A percentile compares a stretch with the other conserved stretches of the same genome.
Evolutionary conservation across 2,329 filamentous ascomycete genomes (phyloP).

Genomic region (Aspergillus awamori): DNA sequence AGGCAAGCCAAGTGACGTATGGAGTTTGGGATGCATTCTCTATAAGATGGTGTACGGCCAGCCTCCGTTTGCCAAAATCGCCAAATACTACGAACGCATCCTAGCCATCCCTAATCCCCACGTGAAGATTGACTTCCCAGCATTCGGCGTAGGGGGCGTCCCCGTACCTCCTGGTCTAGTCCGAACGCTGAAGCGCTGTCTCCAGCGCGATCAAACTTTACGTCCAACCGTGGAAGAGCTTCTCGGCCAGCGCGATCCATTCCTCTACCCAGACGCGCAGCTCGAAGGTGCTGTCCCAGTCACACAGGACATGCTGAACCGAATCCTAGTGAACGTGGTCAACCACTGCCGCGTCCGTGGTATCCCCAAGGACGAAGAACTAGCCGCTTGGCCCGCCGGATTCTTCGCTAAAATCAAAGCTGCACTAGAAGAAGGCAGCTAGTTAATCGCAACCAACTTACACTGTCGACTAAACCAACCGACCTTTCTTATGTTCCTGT

Average conservation of each 20-base stretch:
- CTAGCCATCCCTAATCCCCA: slow-evolving; percentile 55
- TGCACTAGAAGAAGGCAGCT: slow-evolving; percentile 43
- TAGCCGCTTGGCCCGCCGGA: slow-evolving; percentile 51
- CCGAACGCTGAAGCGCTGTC: slow-evolving; percentile 59
- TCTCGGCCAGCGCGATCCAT: slow-evolving; percentile 58
- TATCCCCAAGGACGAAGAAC: slow-evolving; percentile 60
- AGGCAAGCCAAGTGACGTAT: slow-evolving; percentile 93
- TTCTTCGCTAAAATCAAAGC: slow-evolving; percentile 53
- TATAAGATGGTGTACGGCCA: slow-evolving; percentile 98
- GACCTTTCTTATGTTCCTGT: neutral
- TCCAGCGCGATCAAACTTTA: slow-evolving; percentile 60
- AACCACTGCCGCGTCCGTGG: slow-evolving; percentile 61
- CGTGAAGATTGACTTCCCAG: slow-evolving; percentile 52
- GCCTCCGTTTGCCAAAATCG: slow-evolving; percentile 91
- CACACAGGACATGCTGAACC: slow-evolving; percentile 61
- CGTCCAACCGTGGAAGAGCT: slow-evolving; percentile 62
- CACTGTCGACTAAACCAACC: neutral
- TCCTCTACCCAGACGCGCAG: slow-evolving; percentile 59
- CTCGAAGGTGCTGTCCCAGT: slow-evolving; percentile 52
- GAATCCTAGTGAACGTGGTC: slow-evolving; percentile 63
- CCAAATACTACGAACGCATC: slow-evolving; percentile 82
- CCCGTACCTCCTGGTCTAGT: slow-evolving; percentile 59
- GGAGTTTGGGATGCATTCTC: slow-evolving; percentile 93
- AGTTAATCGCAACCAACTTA: neutral
- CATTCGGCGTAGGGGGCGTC: slow-evolving; percentile 50